Evolutionary conservation across 345 rosid species (phyloP), one percentile per base, ranked within the genome.

Genomic region (Gossypium bickii): DNA sequence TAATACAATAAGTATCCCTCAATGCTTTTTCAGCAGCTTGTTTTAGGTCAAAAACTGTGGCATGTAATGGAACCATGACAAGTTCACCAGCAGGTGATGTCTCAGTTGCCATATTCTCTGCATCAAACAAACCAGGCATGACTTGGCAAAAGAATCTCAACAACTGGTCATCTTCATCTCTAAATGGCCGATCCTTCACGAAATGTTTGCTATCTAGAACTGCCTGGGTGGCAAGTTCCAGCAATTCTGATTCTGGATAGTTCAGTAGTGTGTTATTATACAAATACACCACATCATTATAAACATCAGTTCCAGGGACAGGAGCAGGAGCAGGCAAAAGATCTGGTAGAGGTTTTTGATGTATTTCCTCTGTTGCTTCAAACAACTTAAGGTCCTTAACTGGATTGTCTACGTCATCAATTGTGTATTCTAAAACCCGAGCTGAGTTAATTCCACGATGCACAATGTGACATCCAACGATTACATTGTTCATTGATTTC

Each of bases 401-500:
- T 25, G 43, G 82, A 43, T 78, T 73, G 52, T 74, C 79, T 58
- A 85, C 73, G 78, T 91, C 93, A 49, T 80, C 83, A 59, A 92
- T 86, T 7, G 91, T 87, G 83, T 89, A 94, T 65, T 94, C 97
- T 17, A 94, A 82, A 34, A 92, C 78, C 80, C 90, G 80, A 38
- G 92, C 84, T 16, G 67, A 12, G 61, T 94, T 92, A 49, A 89
- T 88, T 44, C 82, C 82, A 22, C 97, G 89, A 2, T 78, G 76
- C 34, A 94, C 89, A 25, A 89, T 72, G 72, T 83, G 72, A 56
- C 75, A 77, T 57, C 90, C 92, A 18, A 94, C 80, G 4, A 85
- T 81, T 13, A 90, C 97, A 72, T 94, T 92, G 80, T 87, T 87
- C 93, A 94, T 85, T 2, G 90, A 88, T 72, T 94, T 92, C 79